Evolutionary conservation across 345 rosid genomes (phyloP).

Genomic region (Toxicodendron radicans): DNA sequence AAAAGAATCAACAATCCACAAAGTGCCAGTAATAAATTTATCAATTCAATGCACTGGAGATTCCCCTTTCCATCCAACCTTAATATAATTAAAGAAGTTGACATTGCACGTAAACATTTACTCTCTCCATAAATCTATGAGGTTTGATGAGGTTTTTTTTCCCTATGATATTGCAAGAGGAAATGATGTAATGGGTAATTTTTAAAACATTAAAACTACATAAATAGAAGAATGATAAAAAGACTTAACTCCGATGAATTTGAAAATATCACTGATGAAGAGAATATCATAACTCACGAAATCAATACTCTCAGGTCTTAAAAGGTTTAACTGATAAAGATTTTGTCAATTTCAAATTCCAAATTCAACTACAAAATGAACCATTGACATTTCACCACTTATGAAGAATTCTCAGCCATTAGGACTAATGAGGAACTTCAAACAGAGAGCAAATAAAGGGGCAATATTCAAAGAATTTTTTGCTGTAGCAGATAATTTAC

Average conservation of each 20-base stretch:
- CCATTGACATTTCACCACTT: background rate
- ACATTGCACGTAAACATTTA: background rate
- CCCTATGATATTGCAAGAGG: background rate
- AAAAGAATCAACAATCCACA: too few relatives aligned
- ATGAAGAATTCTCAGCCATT: constrained; percentile 6
- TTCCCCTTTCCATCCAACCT: background rate
- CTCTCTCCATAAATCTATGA: background rate
- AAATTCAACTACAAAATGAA: constrained; percentile 4
- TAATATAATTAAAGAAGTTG: background rate
- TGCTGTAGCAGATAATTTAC: background rate
- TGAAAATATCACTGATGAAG: background rate
- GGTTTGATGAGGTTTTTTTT: background rate
- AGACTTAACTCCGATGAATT: background rate
- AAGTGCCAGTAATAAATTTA: background rate
- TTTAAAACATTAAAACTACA: too few relatives aligned
- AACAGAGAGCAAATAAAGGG: background rate
- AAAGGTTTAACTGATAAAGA: background rate
- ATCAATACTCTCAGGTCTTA: background rate
- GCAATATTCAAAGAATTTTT: background rate
- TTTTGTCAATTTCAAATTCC: background rate
- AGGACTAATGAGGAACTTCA: background rate
- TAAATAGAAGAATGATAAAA: too few relatives aligned
- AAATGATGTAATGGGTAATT: background rate
- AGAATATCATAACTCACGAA: background rate
- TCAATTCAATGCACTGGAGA: background rate